Evolutionary conservation across 2,329 filamentous ascomycete species (phyloP), one percentile per base, ranked within the genome.

Genomic region (Trichoderma gracile): DNA sequence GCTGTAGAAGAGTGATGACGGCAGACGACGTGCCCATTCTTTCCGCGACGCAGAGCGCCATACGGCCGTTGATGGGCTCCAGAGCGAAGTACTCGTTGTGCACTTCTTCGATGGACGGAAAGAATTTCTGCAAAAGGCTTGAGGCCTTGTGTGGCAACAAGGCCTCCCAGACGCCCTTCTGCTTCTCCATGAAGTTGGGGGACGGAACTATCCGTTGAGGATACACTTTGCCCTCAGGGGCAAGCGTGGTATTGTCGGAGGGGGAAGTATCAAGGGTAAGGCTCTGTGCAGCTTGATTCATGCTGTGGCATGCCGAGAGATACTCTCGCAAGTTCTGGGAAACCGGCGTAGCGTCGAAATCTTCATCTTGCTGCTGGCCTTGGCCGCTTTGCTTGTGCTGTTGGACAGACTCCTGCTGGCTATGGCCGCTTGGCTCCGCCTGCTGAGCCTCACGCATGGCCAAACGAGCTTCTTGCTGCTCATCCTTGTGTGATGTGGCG

Each of bases 1-100:
- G 62, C 6, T 73, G 64, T 14, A 80, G 42, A 12, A 80, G 63
- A 61, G 70, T 74, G 62, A 72, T 57, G 10, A 79, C 75, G 2
- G 71, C 69, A 65, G 74, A 76, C 64, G 79, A 73, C 8, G 80
- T 71, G 2, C 70, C 71, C 7, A 76, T 65, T n/a, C 69, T 72
- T 67, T 78, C 70, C 57, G 72, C 76, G 30, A 74, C 33, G 45
- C 71, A 72, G 43, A 80, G 74, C 27, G 70, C 68, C 54, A 63
- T 63, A 68, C 79, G 73, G 40, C 74, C 76, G 52, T 71, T 74
- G 55, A 79, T 75, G 2, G 72, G 74, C 1, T 42, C 47, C 43
- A 77, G 63, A 46, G 72, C 12, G 12, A 70, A 73, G 25, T 54
- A 68, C 0, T 76, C 67, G 57, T 75, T 77, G n/a, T 76, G 72